phyloP scores from a whole-genome alignment of 78 protist species.

The Polysphondylium violaceum region DNA sequence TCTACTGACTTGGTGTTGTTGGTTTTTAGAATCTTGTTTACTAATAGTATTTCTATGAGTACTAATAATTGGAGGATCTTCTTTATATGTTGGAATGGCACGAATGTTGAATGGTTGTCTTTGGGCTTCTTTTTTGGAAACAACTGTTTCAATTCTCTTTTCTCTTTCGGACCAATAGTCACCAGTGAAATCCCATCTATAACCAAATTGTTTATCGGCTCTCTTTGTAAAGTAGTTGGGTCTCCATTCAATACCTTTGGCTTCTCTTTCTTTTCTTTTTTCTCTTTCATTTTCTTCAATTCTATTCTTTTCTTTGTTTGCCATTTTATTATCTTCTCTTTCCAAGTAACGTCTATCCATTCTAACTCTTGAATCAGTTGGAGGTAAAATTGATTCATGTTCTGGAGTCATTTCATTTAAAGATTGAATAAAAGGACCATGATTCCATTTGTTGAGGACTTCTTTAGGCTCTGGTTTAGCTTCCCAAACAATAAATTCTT shows the following conservation, averaged over 20 bases:
- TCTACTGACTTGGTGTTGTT: too few relatives aligned
- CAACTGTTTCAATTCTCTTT: conserved; percentile 14
- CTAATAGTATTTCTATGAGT: too few relatives aligned
- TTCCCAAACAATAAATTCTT: conserved; percentile 37
- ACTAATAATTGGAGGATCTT: too few relatives aligned
- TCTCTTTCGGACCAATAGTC: conserved; percentile 68
- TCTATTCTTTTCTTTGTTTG: conserved; percentile 72
- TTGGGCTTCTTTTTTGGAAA: neutral
- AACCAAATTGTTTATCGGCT: conserved; percentile 56
- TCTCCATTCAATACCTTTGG: conserved; percentile 11
- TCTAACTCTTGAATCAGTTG: conserved; percentile 79
- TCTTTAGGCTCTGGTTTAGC: conserved; percentile 35
- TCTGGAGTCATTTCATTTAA: conserved; percentile 65
- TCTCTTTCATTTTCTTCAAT: conserved; percentile 77
- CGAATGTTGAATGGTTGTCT: too few relatives aligned
- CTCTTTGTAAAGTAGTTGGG: conserved; percentile 44
- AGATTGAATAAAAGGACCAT: conserved; percentile 54
- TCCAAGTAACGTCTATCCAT: conserved; percentile 63
- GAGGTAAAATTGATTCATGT: conserved; percentile 59
- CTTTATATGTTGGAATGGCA: too few relatives aligned
- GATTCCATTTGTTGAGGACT: conserved; percentile 57
- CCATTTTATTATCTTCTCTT: conserved; percentile 43
- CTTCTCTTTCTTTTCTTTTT: conserved; percentile 54
- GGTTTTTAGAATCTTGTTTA: too few relatives aligned
- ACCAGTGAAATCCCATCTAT: conserved; percentile 49